Percentiles rank a stretch among this genome's conserved stretches.
phyloP scores from a whole-genome alignment of 208 protist species.

The Trypanosoma mega region DNA sequence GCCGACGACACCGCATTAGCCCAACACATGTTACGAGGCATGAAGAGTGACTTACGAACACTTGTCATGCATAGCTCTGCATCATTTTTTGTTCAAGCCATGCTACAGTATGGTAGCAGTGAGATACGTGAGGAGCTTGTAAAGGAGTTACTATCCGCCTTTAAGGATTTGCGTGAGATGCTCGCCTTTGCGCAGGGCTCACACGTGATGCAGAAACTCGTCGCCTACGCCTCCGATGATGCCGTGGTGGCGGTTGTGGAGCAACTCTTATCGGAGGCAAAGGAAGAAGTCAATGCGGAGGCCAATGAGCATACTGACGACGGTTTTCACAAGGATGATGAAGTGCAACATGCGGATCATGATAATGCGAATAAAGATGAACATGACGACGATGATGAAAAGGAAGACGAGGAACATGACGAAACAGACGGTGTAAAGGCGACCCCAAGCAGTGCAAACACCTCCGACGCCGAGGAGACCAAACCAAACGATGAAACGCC shows the following conservation, averaged over 20 bases:
- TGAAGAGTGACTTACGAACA: constrained; percentile 35
- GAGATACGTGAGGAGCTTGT: constrained; percentile 46
- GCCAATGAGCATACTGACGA: constrained; percentile 12
- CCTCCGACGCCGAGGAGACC: too few relatives aligned
- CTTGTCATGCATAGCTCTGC: constrained; percentile 57
- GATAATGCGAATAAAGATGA: constrained; percentile 34
- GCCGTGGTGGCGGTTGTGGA: constrained; percentile 49
- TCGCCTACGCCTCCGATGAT: constrained; percentile 70
- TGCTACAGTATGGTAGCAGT: constrained; percentile 52
- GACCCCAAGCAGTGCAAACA: neutral
- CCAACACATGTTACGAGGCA: constrained; percentile 24
- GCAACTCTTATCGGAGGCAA: constrained; percentile 28
- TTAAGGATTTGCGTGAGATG: constrained; percentile 49
- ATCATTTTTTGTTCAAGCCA: constrained; percentile 71
- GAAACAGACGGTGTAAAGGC: constrained; percentile 15
- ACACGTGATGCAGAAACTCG: constrained; percentile 83
- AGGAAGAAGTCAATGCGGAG: constrained; percentile 26
- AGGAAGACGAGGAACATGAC: constrained; percentile 7
- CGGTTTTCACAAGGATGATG: constrained; percentile 5
- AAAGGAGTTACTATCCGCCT: constrained; percentile 33
- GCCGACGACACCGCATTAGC: constrained; percentile 16
- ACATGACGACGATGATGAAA: constrained; percentile 35
- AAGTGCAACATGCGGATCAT: constrained; percentile 27
- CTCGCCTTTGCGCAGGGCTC: constrained; percentile 73
- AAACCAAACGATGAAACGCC: too few relatives aligned